These are phyloP conservation scores for Tirmania nivea DNA, from an alignment of 495 filamentous ascomycete species.

Conservation along the genomic window DNA sequence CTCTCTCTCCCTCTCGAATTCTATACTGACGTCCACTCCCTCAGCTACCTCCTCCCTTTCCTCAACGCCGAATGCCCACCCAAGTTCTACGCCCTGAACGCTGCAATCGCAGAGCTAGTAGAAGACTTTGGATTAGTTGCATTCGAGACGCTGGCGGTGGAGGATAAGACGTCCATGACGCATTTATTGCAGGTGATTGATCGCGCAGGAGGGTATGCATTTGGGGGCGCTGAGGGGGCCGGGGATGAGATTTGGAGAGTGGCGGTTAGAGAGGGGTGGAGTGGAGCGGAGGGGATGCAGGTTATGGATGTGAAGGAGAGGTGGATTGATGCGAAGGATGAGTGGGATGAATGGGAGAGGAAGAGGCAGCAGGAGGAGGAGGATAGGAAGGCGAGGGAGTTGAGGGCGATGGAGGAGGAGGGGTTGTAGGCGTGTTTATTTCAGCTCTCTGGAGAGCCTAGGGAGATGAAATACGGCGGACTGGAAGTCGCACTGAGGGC, in stretches of 20 bases:
- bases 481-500: too few relatives aligned
- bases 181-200: constrained; percentile 68
- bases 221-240: constrained; percentile 72
- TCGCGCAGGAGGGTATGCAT: constrained; percentile 76
- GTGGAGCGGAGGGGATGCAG: constrained; percentile 48
- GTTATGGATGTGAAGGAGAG: constrained; percentile 77
- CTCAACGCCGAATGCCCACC: constrained; percentile 32
- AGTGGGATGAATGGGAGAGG: constrained; percentile 61
- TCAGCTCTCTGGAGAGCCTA: too few relatives aligned
- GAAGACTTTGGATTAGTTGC: constrained; percentile 71
- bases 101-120: constrained; percentile 65
- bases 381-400: constrained; percentile 27
- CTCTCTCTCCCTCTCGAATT: constrained; percentile 87
- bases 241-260: constrained; percentile 91
- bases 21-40: constrained; percentile 94
- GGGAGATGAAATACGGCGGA: too few relatives aligned
- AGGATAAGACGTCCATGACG: constrained; percentile 94
- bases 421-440: not conserved
- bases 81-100: constrained; percentile 54
- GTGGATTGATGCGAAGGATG: constrained; percentile 79
- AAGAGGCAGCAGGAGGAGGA: constrained; percentile 33
- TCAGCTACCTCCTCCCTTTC: constrained; percentile 59
- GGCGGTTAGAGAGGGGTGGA: constrained; percentile 43
- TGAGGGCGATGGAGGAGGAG: constrained; percentile 16
- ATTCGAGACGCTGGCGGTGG: constrained; percentile 85